Conservation (phyloP, 2,329 filamentous ascomycete genomes). For the Pestalotiopsis sp. region DNA sequence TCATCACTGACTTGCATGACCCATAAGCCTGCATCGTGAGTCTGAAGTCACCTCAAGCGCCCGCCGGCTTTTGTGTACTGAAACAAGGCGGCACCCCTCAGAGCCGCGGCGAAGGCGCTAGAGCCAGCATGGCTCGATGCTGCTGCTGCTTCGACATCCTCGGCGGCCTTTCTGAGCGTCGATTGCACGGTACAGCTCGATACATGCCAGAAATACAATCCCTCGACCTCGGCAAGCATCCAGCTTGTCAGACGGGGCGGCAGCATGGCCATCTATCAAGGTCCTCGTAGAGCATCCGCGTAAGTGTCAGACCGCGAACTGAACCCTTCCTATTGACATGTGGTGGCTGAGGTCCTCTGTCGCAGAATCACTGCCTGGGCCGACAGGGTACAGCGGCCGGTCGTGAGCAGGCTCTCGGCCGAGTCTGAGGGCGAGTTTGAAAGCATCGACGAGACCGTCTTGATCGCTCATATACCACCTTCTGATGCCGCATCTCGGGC, state of each 20-base stretch:
- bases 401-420: slow-evolving; percentile 23
- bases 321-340: neutral
- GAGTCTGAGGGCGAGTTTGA: slow-evolving; percentile 29
- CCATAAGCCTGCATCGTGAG: neutral
- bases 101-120: slow-evolving; percentile 15
- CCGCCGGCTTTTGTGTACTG: no score
- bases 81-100: neutral
- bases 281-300: slow-evolving; percentile 25
- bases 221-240: slow-evolving; percentile 16
- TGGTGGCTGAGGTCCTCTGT: slow-evolving; percentile 1
- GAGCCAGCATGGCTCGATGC: slow-evolving; percentile 24
- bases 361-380: slow-evolving; percentile 25
- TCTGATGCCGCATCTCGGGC: slow-evolving; percentile 21
- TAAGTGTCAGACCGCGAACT: slow-evolving; percentile 11
- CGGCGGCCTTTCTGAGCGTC: slow-evolving; percentile 20
- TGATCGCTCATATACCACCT: slow-evolving; percentile 29
- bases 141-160: slow-evolving; percentile 12
- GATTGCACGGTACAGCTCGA: slow-evolving; percentile 20
- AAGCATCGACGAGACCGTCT: slow-evolving; percentile 33
- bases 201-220: slow-evolving; percentile 18
- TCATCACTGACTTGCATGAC: no score
- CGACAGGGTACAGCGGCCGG: slow-evolving; percentile 27
- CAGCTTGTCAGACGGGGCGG: slow-evolving; percentile 20
- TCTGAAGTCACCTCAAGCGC: no score
- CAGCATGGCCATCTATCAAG: slow-evolving; percentile 20